phyloP scores from a whole-genome alignment of 768 basidiomycete species.

The Chlorophyllum brunneum region DNA sequence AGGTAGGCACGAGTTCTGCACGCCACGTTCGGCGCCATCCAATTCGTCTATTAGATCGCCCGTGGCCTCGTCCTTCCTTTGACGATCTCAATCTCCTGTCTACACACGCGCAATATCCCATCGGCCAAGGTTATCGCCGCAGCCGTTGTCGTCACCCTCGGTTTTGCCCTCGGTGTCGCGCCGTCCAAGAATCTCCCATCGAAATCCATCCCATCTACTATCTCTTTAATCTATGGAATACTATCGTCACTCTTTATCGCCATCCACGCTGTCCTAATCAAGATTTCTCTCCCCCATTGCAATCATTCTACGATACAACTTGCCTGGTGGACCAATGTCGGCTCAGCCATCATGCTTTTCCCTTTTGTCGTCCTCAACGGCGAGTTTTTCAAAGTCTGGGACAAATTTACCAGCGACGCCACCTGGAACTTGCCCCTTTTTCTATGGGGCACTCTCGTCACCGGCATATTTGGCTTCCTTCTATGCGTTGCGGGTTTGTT shows the following conservation, averaged over 20 bases:
- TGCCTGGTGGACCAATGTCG: slow-evolving; percentile 76
- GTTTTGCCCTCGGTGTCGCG: slow-evolving; percentile 74
- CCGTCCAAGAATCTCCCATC: slow-evolving; percentile 46
- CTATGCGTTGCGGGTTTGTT: slow-evolving; percentile 76
- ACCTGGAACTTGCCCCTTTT: slow-evolving; percentile 52
- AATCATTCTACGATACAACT: slow-evolving; percentile 70
- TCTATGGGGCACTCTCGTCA: slow-evolving; percentile 61
- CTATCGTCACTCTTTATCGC: slow-evolving; percentile 75
- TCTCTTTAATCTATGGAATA: slow-evolving; percentile 67
- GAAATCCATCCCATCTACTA: slow-evolving; percentile 41
- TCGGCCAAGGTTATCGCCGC: slow-evolving; percentile 52
- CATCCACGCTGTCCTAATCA: slow-evolving; percentile 72
- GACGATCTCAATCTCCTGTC: slow-evolving; percentile 70
- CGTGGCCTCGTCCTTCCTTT: slow-evolving; percentile 80
- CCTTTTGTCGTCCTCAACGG: slow-evolving; percentile 59
- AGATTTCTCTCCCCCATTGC: slow-evolving; percentile 62
- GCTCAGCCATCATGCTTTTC: slow-evolving; percentile 60
- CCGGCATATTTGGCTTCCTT: slow-evolving; percentile 78
- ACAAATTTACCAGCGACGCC: slow-evolving; percentile 30
- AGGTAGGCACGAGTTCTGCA: slow-evolving; percentile 35
- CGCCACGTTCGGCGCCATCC: neutral
- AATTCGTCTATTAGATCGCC: slow-evolving; percentile 55
- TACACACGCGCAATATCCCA: slow-evolving; percentile 52
- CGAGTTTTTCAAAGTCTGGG: slow-evolving; percentile 41
- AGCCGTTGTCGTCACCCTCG: slow-evolving; percentile 61